Percentiles rank a stretch among this genome's conserved stretches.
Evolutionary conservation across 805 yeast species (phyloP).

Genomic region (Ogataea paradorogensis): DNA sequence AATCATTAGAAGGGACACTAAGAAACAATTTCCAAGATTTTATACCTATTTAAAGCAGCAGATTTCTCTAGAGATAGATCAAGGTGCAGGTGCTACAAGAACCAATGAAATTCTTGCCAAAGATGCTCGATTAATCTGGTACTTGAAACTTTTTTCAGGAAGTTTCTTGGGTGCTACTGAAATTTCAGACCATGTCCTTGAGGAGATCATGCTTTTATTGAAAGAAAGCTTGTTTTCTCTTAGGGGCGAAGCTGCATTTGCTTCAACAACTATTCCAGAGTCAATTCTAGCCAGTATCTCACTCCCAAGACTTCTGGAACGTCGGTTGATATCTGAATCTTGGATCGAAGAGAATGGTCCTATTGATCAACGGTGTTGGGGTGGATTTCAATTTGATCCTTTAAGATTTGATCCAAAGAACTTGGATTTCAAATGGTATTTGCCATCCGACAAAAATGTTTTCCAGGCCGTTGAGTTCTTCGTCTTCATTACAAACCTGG

Average conservation of each 20-base stretch:
- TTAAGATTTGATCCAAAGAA: constrained; percentile 47
- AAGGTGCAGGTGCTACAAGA: constrained; percentile 78
- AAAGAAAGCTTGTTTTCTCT: constrained; percentile 39
- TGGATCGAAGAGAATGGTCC: constrained; percentile 36
- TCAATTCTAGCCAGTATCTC: constrained; percentile 64
- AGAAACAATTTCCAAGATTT: constrained; percentile 41
- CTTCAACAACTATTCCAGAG: constrained; percentile 56
- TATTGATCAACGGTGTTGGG: constrained; percentile 61
- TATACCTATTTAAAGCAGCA: constrained; percentile 45
- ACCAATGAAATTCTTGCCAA: constrained; percentile 47
- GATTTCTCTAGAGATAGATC: constrained; percentile 68
- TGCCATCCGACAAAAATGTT: constrained; percentile 57
- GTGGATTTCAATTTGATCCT: constrained; percentile 61
- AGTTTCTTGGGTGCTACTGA: constrained; percentile 66
- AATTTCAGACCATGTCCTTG: constrained; percentile 40
- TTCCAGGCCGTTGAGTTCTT: constrained; percentile 60
- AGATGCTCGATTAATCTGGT: constrained; percentile 74
- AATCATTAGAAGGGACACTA: constrained; percentile 63
- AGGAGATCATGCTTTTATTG: constrained; percentile 48
- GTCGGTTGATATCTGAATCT: constrained; percentile 49
- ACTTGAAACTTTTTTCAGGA: constrained; percentile 66
- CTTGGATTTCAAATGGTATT: constrained; percentile 69
- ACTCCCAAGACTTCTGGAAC: constrained; percentile 55
- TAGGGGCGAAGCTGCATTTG: constrained; percentile 61
- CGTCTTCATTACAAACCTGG: constrained; percentile 42